Evolutionary conservation across 148 eudicot species (phyloP).

Genomic region (Tetragonia tetragonoides): DNA sequence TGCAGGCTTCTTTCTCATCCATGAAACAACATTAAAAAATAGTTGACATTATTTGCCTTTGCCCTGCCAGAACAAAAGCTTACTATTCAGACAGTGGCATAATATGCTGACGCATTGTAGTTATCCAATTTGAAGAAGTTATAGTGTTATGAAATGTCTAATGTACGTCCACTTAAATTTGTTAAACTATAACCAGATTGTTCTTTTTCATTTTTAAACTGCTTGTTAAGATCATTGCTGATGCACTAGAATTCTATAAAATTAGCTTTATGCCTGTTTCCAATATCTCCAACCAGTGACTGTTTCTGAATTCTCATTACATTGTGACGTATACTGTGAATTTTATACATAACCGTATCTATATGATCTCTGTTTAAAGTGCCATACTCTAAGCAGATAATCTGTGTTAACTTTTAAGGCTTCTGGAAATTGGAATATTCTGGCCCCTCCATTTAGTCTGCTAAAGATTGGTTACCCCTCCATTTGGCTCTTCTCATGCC

Average conservation of each 20-base stretch:
- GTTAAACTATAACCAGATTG: neutral
- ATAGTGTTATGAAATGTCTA: constrained; percentile 23
- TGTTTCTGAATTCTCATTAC: neutral
- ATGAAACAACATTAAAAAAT: neutral
- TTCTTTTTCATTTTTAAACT: neutral
- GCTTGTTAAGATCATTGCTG: constrained; percentile 10
- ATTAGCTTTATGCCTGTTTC: neutral
- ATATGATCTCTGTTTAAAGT: neutral
- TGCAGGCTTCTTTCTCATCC: constrained; percentile 14
- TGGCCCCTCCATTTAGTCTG: neutral
- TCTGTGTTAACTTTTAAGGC: neutral
- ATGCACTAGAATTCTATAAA: neutral
- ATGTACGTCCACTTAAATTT: constrained; percentile 20
- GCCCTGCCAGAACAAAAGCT: constrained; percentile 3
- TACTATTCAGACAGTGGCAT: constrained; percentile 7
- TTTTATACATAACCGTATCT: neutral
- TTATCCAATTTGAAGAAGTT: constrained; percentile 14
- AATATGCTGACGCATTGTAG: constrained; percentile 17
- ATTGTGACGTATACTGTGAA: neutral
- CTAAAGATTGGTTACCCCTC: neutral
- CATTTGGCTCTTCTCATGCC: too few relatives aligned
- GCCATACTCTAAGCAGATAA: neutral
- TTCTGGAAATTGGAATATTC: neutral
- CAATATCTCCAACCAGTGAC: constrained; percentile 17
- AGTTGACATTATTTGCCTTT: too few relatives aligned